A percentile compares a stretch with the other conserved stretches of the same genome.
phyloP scores from a whole-genome alignment of 2,329 filamentous ascomycete genomes.

The Monosporascus ibericus region DNA sequence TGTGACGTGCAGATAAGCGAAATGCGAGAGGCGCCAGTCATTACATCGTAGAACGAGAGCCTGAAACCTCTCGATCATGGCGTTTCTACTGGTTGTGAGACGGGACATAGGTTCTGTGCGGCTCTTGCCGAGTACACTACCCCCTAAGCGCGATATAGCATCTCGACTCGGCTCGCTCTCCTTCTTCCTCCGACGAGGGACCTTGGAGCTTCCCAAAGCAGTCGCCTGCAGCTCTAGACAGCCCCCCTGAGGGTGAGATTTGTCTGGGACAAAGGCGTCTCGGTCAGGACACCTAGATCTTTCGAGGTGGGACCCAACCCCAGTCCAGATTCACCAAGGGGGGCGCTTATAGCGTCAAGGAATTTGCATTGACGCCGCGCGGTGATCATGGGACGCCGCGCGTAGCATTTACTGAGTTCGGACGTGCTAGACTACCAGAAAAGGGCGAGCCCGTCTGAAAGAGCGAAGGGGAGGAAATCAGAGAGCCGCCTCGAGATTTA shows the following conservation, averaged over 20 bases:
- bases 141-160: background rate
- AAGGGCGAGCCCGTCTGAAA: conserved; percentile 4
- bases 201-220: background rate
- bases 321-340: background rate
- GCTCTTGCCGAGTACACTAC: background rate
- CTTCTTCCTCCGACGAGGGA: background rate
- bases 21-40: background rate
- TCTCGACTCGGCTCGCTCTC: background rate
- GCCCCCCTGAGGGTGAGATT: background rate
- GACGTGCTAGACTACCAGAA: conserved; percentile 8
- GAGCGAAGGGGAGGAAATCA: conserved; percentile 8
- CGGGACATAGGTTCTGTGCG: background rate
- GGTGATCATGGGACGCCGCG: conserved; percentile 6
- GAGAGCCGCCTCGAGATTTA: conserved; percentile 10
- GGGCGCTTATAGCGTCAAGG: background rate
- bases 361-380: background rate
- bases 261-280: background rate
- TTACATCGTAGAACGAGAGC: background rate
- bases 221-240: background rate
- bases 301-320: too few relatives aligned
- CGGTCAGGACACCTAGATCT: background rate
- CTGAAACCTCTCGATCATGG: background rate
- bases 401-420: conserved; percentile 17
- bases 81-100: background rate
- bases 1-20: background rate